Conservation (phyloP, 176 grass and related monocot species). For the Bolboschoenus planiculmis region DNA sequence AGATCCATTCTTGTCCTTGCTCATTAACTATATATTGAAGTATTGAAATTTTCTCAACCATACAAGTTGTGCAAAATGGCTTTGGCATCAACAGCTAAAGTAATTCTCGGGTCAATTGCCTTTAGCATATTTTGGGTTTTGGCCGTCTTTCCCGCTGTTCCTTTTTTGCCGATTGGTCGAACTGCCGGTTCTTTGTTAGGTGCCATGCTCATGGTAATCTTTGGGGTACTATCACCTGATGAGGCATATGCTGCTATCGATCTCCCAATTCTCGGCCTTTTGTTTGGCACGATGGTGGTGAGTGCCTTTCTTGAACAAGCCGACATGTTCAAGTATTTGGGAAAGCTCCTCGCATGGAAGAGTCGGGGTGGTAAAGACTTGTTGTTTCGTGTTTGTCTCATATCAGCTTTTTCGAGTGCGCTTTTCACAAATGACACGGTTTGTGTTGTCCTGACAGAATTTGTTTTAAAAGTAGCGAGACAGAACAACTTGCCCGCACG, state of each 20-base stretch:
- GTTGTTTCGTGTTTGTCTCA: slow-evolving; percentile 32
- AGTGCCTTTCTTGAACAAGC: slow-evolving; percentile 39
- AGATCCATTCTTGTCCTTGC: background rate
- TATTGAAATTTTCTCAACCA: background rate
- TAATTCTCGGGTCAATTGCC: slow-evolving; percentile 28
- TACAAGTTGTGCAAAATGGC: background rate
- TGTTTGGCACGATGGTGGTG: slow-evolving; percentile 44
- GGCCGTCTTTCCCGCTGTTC: slow-evolving; percentile 37
- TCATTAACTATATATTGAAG: background rate
- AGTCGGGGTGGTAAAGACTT: slow-evolving; percentile 33
- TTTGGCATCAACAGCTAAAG: slow-evolving; percentile 20
- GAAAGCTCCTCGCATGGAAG: slow-evolving; percentile 32
- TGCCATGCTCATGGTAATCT: slow-evolving; percentile 39
- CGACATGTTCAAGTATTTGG: slow-evolving; percentile 35
- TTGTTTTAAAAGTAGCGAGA: slow-evolving; percentile 30
- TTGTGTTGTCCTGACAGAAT: slow-evolving; percentile 47
- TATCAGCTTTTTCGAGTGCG: slow-evolving; percentile 29
- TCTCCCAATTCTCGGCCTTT: slow-evolving; percentile 38
- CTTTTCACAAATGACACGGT: slow-evolving; percentile 44
- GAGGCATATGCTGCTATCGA: slow-evolving; percentile 35
- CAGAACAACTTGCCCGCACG: slow-evolving; percentile 37
- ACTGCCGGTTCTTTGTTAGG: slow-evolving; percentile 36
- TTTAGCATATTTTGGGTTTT: slow-evolving; percentile 40
- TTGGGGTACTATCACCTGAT: slow-evolving; percentile 25
- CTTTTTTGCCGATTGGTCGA: slow-evolving; percentile 33